A percentile compares a stretch with the other conserved stretches of the same genome.
Evolutionary conservation across 2,329 filamentous ascomycete species (phyloP).

Genomic region (Botrytis cinerea): DNA sequence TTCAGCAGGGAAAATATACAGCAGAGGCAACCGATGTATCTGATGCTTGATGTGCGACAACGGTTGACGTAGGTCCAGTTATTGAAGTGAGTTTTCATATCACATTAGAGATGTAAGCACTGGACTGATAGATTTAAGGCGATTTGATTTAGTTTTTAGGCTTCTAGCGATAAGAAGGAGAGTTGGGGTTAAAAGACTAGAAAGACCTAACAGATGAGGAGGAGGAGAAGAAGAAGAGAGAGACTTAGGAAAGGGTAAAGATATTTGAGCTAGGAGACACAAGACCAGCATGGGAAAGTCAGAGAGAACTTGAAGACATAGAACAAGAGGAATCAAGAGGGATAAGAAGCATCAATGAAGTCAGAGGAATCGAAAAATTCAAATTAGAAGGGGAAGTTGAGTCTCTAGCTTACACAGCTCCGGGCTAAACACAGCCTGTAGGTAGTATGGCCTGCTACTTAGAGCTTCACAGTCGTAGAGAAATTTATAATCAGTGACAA

Average conservation of each 20-base stretch:
- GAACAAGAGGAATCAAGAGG: neutral
- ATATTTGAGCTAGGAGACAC: neutral
- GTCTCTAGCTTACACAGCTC: neutral
- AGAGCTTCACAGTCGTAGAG: neutral
- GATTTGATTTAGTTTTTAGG: neutral
- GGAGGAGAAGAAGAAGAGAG: too few species aligned
- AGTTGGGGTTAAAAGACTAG: neutral
- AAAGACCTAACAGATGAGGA: neutral
- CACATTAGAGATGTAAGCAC: neutral
- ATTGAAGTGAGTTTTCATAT: too few species aligned
- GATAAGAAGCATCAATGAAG: neutral
- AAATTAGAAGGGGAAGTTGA: neutral
- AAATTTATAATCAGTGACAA: neutral
- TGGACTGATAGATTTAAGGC: neutral
- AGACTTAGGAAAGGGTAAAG: too few species aligned
- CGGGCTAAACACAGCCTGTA: neutral
- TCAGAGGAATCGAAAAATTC: neutral
- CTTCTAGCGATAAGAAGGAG: neutral
- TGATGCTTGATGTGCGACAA: neutral
- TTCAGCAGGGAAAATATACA: neutral
- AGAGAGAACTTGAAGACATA: neutral
- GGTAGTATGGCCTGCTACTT: neutral
- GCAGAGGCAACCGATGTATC: rapidly evolving
- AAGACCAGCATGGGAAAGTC: neutral
- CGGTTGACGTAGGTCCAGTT: neutral